These are phyloP conservation scores for Pseudogymnoascus sp. DNA, from an alignment of 2,329 filamentous ascomycete species.

Conservation along the genomic window DNA sequence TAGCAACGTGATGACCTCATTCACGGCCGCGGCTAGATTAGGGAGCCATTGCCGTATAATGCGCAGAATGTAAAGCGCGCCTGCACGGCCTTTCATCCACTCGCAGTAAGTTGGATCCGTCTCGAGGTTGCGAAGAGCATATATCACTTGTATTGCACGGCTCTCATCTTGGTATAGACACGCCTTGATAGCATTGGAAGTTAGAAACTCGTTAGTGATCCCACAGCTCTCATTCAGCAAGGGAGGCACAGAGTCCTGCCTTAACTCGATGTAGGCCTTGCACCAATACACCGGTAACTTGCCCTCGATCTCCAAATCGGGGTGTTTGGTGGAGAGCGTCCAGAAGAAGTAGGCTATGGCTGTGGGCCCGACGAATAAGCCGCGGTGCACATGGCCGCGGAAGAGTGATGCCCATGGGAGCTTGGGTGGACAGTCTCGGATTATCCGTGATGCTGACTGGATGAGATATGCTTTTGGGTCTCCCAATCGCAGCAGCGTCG, in stretches of 20 bases:
- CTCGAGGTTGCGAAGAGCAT: neutral
- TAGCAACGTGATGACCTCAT: slow-evolving; percentile 48
- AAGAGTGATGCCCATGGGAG: slow-evolving; percentile 10
- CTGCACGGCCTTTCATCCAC: slow-evolving; percentile 50
- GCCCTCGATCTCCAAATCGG: slow-evolving; percentile 34
- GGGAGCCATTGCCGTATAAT: slow-evolving; percentile 37
- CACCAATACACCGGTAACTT: slow-evolving; percentile 12
- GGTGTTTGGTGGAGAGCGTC: slow-evolving; percentile 37
- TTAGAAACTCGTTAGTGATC: slow-evolving; percentile 12
- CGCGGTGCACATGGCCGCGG: slow-evolving; percentile 20
- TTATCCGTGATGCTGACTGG: slow-evolving; percentile 2
- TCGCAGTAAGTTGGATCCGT: slow-evolving; percentile 8
- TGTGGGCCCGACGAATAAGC: slow-evolving; percentile 46
- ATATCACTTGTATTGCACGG: slow-evolving; percentile 6
- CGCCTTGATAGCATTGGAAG: slow-evolving; percentile 13
- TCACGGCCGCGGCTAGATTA: slow-evolving; percentile 39
- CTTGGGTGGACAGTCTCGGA: slow-evolving; percentile 10
- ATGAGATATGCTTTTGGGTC: slow-evolving; percentile 12
- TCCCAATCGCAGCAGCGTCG: slow-evolving; percentile 9
- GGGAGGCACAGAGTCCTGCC: slow-evolving; percentile 1
- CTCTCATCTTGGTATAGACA: slow-evolving; percentile 10
- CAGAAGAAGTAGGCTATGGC: slow-evolving; percentile 50
- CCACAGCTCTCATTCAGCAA: slow-evolving; percentile 8
- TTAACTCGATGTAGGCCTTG: slow-evolving; percentile 11
- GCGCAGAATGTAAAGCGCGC: slow-evolving; percentile 59